Conservation (phyloP, 305 asterid species). For the Galium porrigens region DNA sequence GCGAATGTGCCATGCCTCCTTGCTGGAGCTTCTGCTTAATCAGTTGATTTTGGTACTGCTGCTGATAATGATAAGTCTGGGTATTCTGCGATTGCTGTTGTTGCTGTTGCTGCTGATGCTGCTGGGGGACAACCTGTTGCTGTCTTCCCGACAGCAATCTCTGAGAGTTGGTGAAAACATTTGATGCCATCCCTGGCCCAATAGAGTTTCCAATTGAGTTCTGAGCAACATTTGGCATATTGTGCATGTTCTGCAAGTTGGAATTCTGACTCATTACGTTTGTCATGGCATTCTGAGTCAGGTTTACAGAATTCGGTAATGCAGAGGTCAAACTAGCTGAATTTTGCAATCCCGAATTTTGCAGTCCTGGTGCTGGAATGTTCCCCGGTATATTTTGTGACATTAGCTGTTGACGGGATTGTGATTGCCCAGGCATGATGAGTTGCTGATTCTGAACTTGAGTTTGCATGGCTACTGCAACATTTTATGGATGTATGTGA, state of each 20-base stretch:
- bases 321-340: conserved; percentile 55
- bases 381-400: conserved; percentile 53
- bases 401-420: conserved; percentile 55
- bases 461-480: conserved; percentile 56
- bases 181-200: conserved; percentile 66
- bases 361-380: conserved; percentile 48
- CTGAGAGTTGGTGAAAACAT: conserved; percentile 58
- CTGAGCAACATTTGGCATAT: conserved; percentile 41
- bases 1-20: conserved; percentile 47
- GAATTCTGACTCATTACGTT: conserved; percentile 57
- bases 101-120: conserved; percentile 26
- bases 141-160: conserved; percentile 66
- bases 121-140: conserved; percentile 52
- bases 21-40: conserved; percentile 61
- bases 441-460: conserved; percentile 61
- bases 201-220: conserved; percentile 49
- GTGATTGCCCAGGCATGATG: conserved; percentile 53
- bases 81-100: conserved; percentile 54
- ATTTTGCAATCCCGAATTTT: conserved; percentile 50
- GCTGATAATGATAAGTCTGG: conserved; percentile 61
- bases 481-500: conserved; percentile 11
- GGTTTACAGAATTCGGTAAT: conserved; percentile 41
- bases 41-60: conserved; percentile 60
- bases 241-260: conserved; percentile 50
- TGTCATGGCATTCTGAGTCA: conserved; percentile 49